Percentiles rank a stretch among this genome's conserved stretches.
These are phyloP conservation scores for Paecilomyces fulvus DNA, from an alignment of 2,329 filamentous ascomycete genomes.

Conservation along the genomic window DNA sequence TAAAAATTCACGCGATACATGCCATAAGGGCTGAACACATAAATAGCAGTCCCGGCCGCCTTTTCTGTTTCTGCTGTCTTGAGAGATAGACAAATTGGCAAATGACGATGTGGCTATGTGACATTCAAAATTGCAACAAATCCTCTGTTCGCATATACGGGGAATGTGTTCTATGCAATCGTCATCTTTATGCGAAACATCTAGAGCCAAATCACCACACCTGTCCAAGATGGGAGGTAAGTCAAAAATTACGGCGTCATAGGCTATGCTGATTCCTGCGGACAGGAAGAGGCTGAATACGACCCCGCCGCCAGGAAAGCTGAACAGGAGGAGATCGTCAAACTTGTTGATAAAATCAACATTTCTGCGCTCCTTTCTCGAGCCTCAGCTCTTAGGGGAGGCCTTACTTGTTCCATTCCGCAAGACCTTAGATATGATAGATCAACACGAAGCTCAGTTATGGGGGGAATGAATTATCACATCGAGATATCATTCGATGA, in stretches of 20 bases:
- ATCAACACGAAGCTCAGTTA: slow-evolving; percentile 27
- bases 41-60: too few species aligned
- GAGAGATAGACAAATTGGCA: too few species aligned
- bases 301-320: slow-evolving; percentile 25
- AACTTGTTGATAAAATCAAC: slow-evolving; percentile 29
- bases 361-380: slow-evolving; percentile 27
- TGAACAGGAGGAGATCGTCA: slow-evolving; percentile 25
- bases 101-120: slow-evolving; percentile 25
- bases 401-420: slow-evolving; percentile 28
- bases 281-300: slow-evolving; percentile 29
- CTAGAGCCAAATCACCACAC: slow-evolving; percentile 22
- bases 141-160: slow-evolving; percentile 28
- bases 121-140: slow-evolving; percentile 22
- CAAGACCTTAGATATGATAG: slow-evolving; percentile 29
- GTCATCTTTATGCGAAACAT: slow-evolving; percentile 31
- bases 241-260: slow-evolving; percentile 8
- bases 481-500: slow-evolving; percentile 37
- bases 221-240: slow-evolving; percentile 31
- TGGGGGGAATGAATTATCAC: slow-evolving; percentile 42
- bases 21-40: too few species aligned
- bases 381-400: slow-evolving; percentile 28
- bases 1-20: background rate
- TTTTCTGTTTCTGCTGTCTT: too few species aligned
- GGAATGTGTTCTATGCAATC: slow-evolving; percentile 31
- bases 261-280: slow-evolving; percentile 4